Percentiles rank a stretch among this genome's conserved stretches.
Evolutionary conservation across 1,284 basidiomycete species (phyloP).

Genomic region (Trichosporon sp.): DNA sequence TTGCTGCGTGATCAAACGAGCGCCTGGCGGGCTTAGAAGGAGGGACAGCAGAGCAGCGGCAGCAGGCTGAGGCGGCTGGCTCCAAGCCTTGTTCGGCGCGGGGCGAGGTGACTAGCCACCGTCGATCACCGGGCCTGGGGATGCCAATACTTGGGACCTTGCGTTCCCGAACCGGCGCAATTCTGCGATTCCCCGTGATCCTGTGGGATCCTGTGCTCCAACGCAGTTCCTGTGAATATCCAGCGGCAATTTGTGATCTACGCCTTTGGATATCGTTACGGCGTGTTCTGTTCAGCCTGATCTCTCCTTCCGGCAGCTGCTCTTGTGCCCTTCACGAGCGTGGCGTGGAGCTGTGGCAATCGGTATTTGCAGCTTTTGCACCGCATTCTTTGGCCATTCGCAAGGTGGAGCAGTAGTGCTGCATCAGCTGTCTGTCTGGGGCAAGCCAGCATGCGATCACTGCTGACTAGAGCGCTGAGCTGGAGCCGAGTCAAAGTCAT

Average conservation of each 20-base stretch:
- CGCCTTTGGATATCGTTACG: neutral
- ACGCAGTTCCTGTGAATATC: neutral
- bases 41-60: neutral
- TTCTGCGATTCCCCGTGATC: neutral
- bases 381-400: neutral
- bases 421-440: too few relatives aligned
- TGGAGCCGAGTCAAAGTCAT: too few relatives aligned
- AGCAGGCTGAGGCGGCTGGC: too few relatives aligned
- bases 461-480: too few relatives aligned
- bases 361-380: too few relatives aligned
- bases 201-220: neutral
- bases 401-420: too few relatives aligned
- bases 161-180: neutral
- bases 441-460: too few relatives aligned
- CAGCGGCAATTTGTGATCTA: neutral
- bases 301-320: neutral
- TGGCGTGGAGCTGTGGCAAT: neutral
- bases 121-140: conserved; percentile 8
- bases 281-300: neutral
- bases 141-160: neutral
- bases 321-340: neutral
- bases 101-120: conserved; percentile 6
- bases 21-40: neutral
- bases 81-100: neutral
- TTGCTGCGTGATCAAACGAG: too few relatives aligned